Base-by-base conservation (phyloP, 1,284 basidiomycete genomes). In the Somion occarium region DNA sequence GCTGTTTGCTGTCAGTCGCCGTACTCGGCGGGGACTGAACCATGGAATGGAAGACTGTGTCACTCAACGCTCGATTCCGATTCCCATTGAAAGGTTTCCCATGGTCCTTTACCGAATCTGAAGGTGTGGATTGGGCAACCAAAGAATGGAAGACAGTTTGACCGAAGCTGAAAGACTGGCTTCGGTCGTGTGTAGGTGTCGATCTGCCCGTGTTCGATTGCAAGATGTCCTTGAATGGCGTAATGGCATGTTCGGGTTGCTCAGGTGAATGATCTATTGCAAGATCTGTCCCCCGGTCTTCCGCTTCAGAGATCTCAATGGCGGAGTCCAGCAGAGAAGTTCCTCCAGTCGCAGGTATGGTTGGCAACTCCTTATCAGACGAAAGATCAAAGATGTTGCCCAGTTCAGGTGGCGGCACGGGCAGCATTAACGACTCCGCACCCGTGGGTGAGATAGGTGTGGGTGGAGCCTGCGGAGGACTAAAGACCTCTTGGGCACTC, bases 101-200 rank as follows among this genome's bases (percentile, higher is more conserved):
- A 59, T 15, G 59, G 56, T 26, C 18, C 19, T 25, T 48, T 38
- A 22, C 25, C 38, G 24, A 13, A 47, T 9, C 27, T 19, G 3
- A 15, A 30, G 67, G 59, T 0, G 69, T 60, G 49, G 55, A 55
- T 58, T 61, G 56, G 48, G 58, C 48, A 5, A 15, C 52, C 49
- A 63, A 44, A 1, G 65, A 64, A 55, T 74, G 78, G 64, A 83
- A 84, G 2, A 80, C 68, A 1, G 78, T 78, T 60, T 82, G 79
- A 3, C 80, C 80, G 49, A 82, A 75, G 59, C 79, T 82, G 63
- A 83, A 83, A 1, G 82, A 83, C 15, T 80, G 74, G 55, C 78
- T 81, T 18, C 68, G 64, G 46, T 70, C 67, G 50, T 69, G 69
- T 41, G 65, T 38, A 24, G 49, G 52, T 4, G 44, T 18, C 7